phyloP scores from a whole-genome alignment of 495 filamentous ascomycete genomes.

The Pseudoneurospora amorphoporcata region DNA sequence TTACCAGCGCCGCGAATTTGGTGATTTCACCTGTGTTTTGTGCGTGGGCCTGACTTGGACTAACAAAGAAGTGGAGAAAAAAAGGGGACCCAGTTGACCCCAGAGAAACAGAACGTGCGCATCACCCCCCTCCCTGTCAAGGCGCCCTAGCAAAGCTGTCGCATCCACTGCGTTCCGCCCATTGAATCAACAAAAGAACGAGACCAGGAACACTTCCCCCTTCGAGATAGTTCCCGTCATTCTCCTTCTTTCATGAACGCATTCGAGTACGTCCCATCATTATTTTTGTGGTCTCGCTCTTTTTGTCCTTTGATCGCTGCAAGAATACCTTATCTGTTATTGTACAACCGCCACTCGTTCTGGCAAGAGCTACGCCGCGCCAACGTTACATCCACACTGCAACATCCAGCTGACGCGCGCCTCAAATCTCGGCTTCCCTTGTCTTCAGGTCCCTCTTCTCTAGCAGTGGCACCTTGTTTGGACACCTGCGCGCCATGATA shows the following conservation, averaged over 20 bases:
- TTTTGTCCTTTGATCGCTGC: neutral
- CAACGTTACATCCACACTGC: neutral
- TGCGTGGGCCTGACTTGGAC: neutral
- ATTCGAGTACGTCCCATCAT: neutral
- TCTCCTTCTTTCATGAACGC: neutral
- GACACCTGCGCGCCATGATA: slow-evolving; percentile 23
- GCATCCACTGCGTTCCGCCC: neutral
- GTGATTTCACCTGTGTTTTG: neutral
- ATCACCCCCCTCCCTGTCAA: neutral
- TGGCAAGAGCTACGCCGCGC: neutral
- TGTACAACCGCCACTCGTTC: neutral
- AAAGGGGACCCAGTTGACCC: neutral
- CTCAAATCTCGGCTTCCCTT: neutral
- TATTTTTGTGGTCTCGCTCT: neutral
- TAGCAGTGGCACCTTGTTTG: slow-evolving; percentile 18
- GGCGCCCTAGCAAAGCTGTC: neutral
- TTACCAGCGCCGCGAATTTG: neutral
- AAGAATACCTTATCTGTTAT: neutral
- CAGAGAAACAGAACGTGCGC: neutral
- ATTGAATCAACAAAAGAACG: neutral
- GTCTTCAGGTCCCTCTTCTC: slow-evolving; percentile 15
- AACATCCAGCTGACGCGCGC: slow-evolving; percentile 5
- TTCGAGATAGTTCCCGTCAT: neutral
- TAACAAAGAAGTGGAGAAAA: neutral
- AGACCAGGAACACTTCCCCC: neutral